Evolutionary conservation across 345 rosid species (phyloP), one percentile per base, ranked within the genome.

Genomic region (Aquilaria yunnanensis): DNA sequence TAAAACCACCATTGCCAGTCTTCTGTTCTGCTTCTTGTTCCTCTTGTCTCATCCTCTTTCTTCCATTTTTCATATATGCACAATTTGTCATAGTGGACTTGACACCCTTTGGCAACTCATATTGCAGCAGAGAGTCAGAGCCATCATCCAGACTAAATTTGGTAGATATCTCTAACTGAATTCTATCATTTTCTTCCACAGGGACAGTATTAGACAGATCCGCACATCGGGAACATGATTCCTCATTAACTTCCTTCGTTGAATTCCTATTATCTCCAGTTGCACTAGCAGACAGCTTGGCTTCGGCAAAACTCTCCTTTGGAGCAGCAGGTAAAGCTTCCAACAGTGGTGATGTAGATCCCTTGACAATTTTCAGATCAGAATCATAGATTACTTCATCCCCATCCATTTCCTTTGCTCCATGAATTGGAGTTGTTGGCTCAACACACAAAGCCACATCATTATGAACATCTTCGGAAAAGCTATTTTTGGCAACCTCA

Each of bases 31-130:
- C 61, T 66, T 66, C 62, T 67, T 57, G 61, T 70, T 81, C 93
- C 67, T 66, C 43, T 70, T 81, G 83, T 62, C 73, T 75, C 70
- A 63, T 85, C 70, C 81, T 78, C 72, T 84, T 88, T 71, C 78
- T 81, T 67, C 75, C 74, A 69, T 75, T 80, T 64, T 68, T 57
- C 31, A 60, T 47, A 14, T 52, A 62, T 67, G 71, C 47, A 45
- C 50, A 60, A 37, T 74, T 64, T 61, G 47, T 69, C 56, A 57
- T 16, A 12, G 53, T 52, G 37, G 80, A 51, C 66, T 77, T 60
- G 1, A 48, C 60, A 59, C 54, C 51, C 70, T 37, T 64, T 59
- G 52, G 72, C 75, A 43, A 55, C 53, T 13, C 74, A 76, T 9
- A 65, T 9, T 37, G 43, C 43, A 75, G 73, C 66, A 66, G 63